Conservation (phyloP, 768 basidiomycete species). For the Termitomyces sp. region DNA sequence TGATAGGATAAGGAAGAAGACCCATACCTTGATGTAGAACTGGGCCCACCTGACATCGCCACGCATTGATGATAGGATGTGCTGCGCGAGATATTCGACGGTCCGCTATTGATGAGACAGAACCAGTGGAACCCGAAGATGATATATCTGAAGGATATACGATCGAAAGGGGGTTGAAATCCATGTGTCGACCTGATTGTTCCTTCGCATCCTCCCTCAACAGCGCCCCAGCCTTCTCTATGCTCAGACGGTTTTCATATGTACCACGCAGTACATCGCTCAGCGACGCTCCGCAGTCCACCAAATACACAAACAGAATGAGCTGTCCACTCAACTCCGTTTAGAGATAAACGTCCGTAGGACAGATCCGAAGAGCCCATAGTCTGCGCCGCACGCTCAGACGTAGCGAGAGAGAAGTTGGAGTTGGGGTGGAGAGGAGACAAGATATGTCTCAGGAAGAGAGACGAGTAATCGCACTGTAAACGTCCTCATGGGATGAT, state of each 20-base stretch:
- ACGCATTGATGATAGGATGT: constrained; percentile 81
- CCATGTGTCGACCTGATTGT: constrained; percentile 15
- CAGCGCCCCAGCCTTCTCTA: constrained; percentile 53
- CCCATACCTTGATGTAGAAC: constrained; percentile 70
- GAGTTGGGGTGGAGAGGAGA: constrained; percentile 69
- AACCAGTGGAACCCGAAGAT: constrained; percentile 60
- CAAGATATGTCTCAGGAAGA: constrained; percentile 61
- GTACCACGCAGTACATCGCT: constrained; percentile 70
- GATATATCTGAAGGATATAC: constrained; percentile 11
- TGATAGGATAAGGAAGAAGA: not conserved
- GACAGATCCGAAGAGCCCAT: constrained; percentile 71
- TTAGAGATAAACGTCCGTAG: constrained; percentile 79
- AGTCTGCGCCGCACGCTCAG: constrained; percentile 74
- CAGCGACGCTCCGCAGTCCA: constrained; percentile 74
- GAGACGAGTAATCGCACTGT: constrained; percentile 58
- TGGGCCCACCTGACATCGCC: constrained; percentile 69
- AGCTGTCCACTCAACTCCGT: constrained; percentile 71
- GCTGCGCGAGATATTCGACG: constrained; percentile 71
- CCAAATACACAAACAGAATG: constrained; percentile 85
- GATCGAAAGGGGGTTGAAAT: constrained; percentile 4
- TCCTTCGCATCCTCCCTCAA: constrained; percentile 50
- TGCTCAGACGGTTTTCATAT: constrained; percentile 57
- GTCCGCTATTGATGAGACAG: constrained; percentile 65
- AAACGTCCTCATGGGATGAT: constrained; percentile 52
- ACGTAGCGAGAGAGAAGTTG: constrained; percentile 85